Evolutionary conservation across 169 alveolate species (phyloP), one percentile per base, ranked within the genome.

Genomic region (Plasmodium reichenowi): DNA sequence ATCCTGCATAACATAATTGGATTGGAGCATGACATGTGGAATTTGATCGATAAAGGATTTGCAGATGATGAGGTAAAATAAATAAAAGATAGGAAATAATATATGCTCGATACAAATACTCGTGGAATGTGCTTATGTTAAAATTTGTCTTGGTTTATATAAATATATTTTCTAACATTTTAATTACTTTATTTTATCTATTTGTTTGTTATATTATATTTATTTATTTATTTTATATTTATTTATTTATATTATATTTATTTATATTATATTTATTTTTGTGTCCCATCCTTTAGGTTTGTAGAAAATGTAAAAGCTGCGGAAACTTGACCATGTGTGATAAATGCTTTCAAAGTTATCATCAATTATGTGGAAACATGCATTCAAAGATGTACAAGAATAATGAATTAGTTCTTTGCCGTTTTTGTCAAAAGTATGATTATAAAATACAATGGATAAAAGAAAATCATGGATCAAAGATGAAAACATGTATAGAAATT

Each of bases 261-360:
- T 38, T 4, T 10, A 3, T 13, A 66, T n/a, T 10, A 32, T 32
- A 32, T 32, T 5, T 32, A 32, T 22, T 26, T 26, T 26, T 26
- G 38, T 15, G 22, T 0, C 15, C n/a, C 32, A 5, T 48, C 9
- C 12, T 12, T 17, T n/a, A 72, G 76, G 88, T 76, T 9, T 76
- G 88, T 22, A 63, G 88, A 43, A 76, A 76, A 50, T 76, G 88
- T 62, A 76, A 58, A 48, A 64, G 76, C 32, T 76, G 88, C n/a
- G 88, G 88, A 17, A 76, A 76, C 63, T 50, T 76, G 7, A 76
- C 88, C 6, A 76, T 64, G 74, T 76, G 88, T 20, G 88, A 76
- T 26, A 76, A 76, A 17, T 76, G 88, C 24, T 76, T 76, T 43
- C 63, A 76, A 38, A 76, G 88, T 43, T 76, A 76, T 45, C 88